Evolutionary conservation across 2,329 filamentous ascomycete genomes (phyloP).

Genomic region (Fusarium tupiense): DNA sequence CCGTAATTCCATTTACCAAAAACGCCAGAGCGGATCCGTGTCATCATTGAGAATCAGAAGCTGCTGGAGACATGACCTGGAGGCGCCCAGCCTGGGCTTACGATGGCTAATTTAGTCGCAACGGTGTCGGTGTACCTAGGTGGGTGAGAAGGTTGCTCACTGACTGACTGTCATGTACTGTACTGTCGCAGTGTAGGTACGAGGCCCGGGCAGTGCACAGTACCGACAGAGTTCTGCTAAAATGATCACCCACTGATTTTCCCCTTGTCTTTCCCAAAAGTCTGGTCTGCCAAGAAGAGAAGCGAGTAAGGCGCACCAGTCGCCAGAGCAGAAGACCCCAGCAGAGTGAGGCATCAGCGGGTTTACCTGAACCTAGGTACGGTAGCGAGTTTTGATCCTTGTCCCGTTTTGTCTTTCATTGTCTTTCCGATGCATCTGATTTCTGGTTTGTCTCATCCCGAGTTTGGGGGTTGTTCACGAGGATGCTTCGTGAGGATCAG

Average conservation of each 20-base stretch:
- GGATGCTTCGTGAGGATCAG: constrained; percentile 21
- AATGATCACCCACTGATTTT: background rate
- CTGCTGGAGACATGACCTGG: background rate
- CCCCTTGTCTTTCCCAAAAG: constrained; percentile 7
- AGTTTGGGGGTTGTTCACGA: constrained; percentile 13
- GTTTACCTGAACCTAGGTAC: constrained; percentile 1
- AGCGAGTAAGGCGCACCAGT: constrained; percentile 18
- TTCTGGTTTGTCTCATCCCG: background rate
- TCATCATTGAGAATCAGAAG: constrained; percentile 15
- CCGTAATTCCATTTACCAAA: constrained; percentile 12
- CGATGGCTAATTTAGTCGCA: constrained; percentile 15
- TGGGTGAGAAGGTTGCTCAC: too few relatives aligned
- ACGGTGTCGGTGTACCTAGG: constrained; percentile 6
- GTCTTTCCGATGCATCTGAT: background rate
- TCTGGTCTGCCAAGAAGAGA: constrained; percentile 15
- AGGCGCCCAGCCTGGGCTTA: background rate
- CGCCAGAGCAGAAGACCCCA: constrained; percentile 5
- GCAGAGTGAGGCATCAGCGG: constrained; percentile 4
- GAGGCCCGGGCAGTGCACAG: background rate
- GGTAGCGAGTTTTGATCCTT: constrained; percentile 1
- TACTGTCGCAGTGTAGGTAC: background rate
- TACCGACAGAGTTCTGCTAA: background rate
- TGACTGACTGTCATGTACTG: background rate
- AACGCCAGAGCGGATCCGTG: constrained; percentile 26
- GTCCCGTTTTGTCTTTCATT: background rate